These are phyloP conservation scores for Eucalyptus guilfoylei DNA, from an alignment of 345 rosid species.

Conservation along the genomic window DNA sequence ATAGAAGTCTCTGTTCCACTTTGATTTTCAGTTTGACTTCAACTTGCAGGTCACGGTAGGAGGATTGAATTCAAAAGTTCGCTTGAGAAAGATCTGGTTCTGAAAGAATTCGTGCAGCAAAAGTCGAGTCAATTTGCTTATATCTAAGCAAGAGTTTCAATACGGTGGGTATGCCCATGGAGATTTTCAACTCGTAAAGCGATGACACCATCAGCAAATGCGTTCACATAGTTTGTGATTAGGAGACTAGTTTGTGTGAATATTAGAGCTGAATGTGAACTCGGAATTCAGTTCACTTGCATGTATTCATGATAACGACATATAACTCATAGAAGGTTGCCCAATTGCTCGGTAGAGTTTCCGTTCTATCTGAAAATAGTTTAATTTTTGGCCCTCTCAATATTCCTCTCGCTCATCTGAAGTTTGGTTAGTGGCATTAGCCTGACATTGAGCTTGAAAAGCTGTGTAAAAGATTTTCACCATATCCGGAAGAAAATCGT, in stretches of 20 bases:
- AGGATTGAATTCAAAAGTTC: conserved; percentile 5
- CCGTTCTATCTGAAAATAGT: background rate
- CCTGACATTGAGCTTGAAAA: background rate
- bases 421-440: background rate
- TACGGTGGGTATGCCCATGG: background rate
- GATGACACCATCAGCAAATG: background rate
- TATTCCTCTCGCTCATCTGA: background rate
- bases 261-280: background rate
- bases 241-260: background rate
- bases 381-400: background rate
- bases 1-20: background rate
- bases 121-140: background rate
- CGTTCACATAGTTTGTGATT: background rate
- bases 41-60: conserved; percentile 13
- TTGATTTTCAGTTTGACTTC: background rate
- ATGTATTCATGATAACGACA: background rate
- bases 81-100: background rate
- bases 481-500: background rate
- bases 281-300: background rate
- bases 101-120: conserved; percentile 1
- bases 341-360: background rate
- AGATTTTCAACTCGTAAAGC: background rate
- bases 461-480: background rate
- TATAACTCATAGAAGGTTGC: background rate
- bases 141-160: background rate